Conservation (phyloP, 1,284 basidiomycete genomes). For the Ceraceosorus guamensis region DNA sequence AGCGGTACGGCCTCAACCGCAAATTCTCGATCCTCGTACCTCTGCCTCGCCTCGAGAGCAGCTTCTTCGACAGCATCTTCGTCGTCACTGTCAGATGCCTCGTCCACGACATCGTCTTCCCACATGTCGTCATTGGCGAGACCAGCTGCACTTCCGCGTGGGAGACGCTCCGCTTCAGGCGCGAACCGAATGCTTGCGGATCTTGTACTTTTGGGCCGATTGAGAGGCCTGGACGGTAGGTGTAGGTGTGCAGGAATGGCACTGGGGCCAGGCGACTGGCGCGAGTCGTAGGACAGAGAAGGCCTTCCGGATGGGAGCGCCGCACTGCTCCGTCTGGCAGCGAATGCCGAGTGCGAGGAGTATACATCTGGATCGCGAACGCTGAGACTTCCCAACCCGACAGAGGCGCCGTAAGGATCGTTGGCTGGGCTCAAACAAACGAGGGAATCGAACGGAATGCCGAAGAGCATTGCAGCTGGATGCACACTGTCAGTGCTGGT, state of each 20-base stretch:
- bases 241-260: conserved; percentile 52
- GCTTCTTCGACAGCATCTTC: conserved; percentile 12
- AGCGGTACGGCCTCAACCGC: conserved; percentile 69
- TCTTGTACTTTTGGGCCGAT: conserved; percentile 18
- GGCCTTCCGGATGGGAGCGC: conserved; percentile 57
- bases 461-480: conserved; percentile 52
- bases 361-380: conserved; percentile 20
- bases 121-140: conserved; percentile 11
- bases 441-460: conserved; percentile 72
- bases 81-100: neutral
- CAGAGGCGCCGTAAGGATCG: conserved; percentile 56
- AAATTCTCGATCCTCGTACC: conserved; percentile 70
- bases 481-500: neutral
- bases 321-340: conserved; percentile 14
- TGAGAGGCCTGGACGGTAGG: conserved; percentile 27
- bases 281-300: conserved; percentile 71
- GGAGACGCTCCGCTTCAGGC: conserved; percentile 10
- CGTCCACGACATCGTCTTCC: neutral
- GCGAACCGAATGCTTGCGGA: conserved; percentile 30
- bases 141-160: conserved; percentile 6
- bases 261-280: conserved; percentile 63
- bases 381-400: conserved; percentile 31
- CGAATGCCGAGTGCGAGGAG: conserved; percentile 15
- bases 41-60: conserved; percentile 20
- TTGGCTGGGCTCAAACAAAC: conserved; percentile 70